These are phyloP conservation scores for Cupressus sempervirens DNA, from an alignment of 75 land plant genomes.

Conservation along the genomic window DNA sequence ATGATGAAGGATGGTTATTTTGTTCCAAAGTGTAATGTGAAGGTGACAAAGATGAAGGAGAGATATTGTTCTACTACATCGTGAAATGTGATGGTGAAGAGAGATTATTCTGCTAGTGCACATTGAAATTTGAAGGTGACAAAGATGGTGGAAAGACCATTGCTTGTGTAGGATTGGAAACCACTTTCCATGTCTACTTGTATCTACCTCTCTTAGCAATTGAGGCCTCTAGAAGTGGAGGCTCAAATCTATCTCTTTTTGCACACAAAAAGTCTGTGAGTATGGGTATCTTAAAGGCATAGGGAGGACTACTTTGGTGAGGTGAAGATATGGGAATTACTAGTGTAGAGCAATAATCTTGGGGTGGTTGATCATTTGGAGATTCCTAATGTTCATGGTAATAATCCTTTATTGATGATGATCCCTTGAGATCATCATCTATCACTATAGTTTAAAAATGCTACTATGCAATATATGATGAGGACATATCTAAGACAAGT, in stretches of 20 bases:
- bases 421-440: conserved; percentile 4
- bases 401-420: conserved; percentile 6
- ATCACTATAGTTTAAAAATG: not conserved
- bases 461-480: not conserved
- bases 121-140: not conserved
- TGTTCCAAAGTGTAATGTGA: not conserved
- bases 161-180: conserved; percentile 3
- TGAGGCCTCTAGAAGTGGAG: not conserved
- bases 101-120: not conserved
- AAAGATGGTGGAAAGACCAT: conserved; percentile 2
- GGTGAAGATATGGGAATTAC: conserved; percentile 7
- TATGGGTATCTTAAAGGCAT: not conserved
- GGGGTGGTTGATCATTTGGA: not conserved
- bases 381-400: conserved; percentile 3
- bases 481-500: not conserved
- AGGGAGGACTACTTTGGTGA: conserved; percentile 3
- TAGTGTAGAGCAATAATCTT: not conserved
- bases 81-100: not conserved
- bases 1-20: conserved; percentile 1
- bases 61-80: not conserved
- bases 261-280: not conserved
- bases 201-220: conserved; percentile 1
- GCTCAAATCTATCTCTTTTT: conserved; percentile 8
- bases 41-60: not conserved
- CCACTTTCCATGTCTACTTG: conserved; percentile 3